phyloP scores from a whole-genome alignment of 1,284 basidiomycete genomes.

The Ceratobasidium sp. region DNA sequence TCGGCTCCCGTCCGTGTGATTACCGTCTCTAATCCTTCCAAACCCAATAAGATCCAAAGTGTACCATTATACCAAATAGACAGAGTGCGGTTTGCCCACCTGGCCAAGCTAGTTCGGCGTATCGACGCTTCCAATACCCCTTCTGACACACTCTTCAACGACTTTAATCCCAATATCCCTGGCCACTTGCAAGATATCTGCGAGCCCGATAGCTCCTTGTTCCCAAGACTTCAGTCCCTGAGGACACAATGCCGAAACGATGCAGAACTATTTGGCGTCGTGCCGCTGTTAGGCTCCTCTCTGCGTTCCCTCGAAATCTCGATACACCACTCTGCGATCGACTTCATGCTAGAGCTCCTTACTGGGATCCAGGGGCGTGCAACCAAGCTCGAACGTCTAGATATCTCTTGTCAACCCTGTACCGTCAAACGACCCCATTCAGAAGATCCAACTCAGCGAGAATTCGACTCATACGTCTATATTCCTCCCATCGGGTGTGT shows the following conservation, averaged over 20 bases:
- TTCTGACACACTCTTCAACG: conserved; percentile 16
- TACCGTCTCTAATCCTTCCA: not conserved
- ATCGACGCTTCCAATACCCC: conserved; percentile 14
- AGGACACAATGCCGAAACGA: conserved; percentile 32
- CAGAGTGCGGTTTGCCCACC: not conserved
- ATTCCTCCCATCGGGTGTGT: conserved; percentile 19
- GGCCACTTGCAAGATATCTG: conserved; percentile 18
- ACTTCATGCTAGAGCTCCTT: conserved; percentile 34
- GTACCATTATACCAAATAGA: conserved; percentile 38
- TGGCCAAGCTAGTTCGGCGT: conserved; percentile 7
- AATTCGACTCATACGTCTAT: conserved; percentile 30
- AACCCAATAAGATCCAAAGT: conserved; percentile 20
- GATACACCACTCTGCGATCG: conserved; percentile 26
- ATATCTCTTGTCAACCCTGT: conserved; percentile 22
- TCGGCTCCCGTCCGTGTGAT: not conserved
- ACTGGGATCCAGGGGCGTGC: conserved; percentile 1
- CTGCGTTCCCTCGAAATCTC: conserved; percentile 21
- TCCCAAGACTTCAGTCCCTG: conserved; percentile 16
- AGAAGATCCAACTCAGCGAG: conserved; percentile 5
- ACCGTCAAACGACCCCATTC: not conserved
- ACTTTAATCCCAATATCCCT: conserved; percentile 36
- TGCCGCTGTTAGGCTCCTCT: conserved; percentile 27
- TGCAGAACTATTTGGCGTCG: conserved; percentile 22
- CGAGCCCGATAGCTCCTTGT: not conserved
- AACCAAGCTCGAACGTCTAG: conserved; percentile 9